Base-by-base conservation (phyloP, 371 early-diverging fungal genomes). In the Circinella umbellata region DNA sequence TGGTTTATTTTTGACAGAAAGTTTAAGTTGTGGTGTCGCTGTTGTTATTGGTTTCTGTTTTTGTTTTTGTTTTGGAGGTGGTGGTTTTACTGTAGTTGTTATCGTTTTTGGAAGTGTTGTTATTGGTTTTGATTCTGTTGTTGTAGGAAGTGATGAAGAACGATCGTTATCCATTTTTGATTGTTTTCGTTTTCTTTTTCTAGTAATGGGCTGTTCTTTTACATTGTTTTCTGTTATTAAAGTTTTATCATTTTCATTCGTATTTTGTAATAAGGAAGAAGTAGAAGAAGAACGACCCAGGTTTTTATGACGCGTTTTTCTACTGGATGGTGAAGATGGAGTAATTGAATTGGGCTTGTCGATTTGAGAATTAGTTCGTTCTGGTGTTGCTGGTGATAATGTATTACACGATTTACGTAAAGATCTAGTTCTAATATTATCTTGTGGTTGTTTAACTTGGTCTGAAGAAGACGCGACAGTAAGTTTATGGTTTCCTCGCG, bases 121-220 rank as follows among this genome's bases (percentile, higher is more conserved):
- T 27, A 27, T 6, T 5, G 57, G 27, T 57, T 20, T 20, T 17
- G 57, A 14, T 57, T 7, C 18, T 57, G 15, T 51, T 13, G 51
- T 8, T 17, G 51, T 1, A 1, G 51, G n/a, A 1, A 15, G 51
- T n/a, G 51, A 51, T 14, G 51, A 8, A 14, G n/a, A 15, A 5
- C 17, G 51, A 51, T 51, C 17, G n/a, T 51, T 15, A 11, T 47
- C 11, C 47, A 11, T 9, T 51, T 51, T 51, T 13, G 1, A 11
- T 9, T 57, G 57, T 14, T 57, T 57, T 14, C 57, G 57, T 57
- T 57, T 57, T 34, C 57, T 57, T 57, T 57, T 57, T 34, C 57
- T 57, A 13, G 57, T 57, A 6, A 34, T 4, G 2, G 34, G 3
- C 7, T 18, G 34, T 57, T 34, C 14, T 34, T 18, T 27, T 27